Conservation (phyloP, 345 rosid species). For the Dipteronia dyeriana region DNA sequence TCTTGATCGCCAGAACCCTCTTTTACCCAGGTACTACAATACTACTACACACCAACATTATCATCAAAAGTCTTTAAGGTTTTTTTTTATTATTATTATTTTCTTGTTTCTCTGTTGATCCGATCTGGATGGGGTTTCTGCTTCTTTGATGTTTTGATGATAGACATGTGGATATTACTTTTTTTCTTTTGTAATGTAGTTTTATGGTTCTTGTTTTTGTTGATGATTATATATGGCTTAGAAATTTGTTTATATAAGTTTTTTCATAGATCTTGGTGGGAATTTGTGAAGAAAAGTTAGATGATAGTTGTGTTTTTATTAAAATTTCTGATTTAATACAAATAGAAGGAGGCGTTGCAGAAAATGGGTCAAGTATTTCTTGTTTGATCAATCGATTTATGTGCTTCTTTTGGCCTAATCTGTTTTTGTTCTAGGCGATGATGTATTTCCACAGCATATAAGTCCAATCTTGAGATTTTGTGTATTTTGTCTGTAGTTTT, state of each 20-base stretch:
- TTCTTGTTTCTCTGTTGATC: conserved; percentile 13
- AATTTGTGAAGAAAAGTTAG: not conserved
- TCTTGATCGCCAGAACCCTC: conserved; percentile 71
- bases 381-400: not conserved
- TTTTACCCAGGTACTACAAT: conserved; percentile 71
- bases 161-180: not conserved
- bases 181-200: not conserved
- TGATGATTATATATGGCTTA: not conserved
- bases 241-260: not conserved
- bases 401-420: not conserved
- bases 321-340: not conserved
- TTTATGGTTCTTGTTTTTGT: not conserved
- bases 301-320: not conserved
- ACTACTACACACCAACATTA: not conserved
- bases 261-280: conserved; percentile 9
- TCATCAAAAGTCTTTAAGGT: not conserved
- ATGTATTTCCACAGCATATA: not conserved
- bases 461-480: conserved; percentile 14
- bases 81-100: not conserved
- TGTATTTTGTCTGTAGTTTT: conserved; percentile 1
- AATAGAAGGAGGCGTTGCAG: not conserved
- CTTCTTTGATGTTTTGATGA: not conserved
- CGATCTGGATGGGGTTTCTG: conserved; percentile 10
- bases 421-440: not conserved
- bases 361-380: not conserved